Conservation (phyloP, 169 alveolate genomes). For the Eimeria mitis region DNA sequence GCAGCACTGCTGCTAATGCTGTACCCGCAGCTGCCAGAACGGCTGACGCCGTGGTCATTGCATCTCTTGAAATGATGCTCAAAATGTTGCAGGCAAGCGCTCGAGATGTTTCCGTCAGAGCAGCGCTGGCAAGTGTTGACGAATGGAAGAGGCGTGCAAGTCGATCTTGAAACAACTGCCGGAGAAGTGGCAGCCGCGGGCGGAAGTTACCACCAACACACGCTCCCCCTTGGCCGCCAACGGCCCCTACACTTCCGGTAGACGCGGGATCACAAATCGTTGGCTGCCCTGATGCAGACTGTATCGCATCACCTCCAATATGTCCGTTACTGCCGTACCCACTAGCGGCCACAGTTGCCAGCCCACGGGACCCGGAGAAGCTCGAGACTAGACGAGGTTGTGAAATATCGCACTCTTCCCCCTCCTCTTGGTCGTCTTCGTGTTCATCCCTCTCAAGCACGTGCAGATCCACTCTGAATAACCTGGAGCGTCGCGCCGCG, state of each 20-base stretch:
- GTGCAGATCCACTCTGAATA: constrained; percentile 62
- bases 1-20: constrained; percentile 32
- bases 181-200: constrained; percentile 23
- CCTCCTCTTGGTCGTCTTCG: constrained; percentile 73
- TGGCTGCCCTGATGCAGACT: constrained; percentile 5
- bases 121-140: constrained; percentile 44
- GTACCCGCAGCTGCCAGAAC: constrained; percentile 54
- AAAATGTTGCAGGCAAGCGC: constrained; percentile 29
- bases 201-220: neutral
- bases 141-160: constrained; percentile 48
- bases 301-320: constrained; percentile 4
- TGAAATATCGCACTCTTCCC: constrained; percentile 8
- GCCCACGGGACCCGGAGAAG: constrained; percentile 17
- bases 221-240: neutral
- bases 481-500: constrained; percentile 68
- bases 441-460: constrained; percentile 67
- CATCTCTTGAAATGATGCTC: constrained; percentile 35
- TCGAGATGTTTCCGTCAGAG: constrained; percentile 59
- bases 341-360: constrained; percentile 6
- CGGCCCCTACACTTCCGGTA: neutral
- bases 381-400: constrained; percentile 3
- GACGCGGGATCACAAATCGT: constrained; percentile 16
- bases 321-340: neutral
- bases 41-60: constrained; percentile 25
- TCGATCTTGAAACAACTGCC: constrained; percentile 36